These are phyloP conservation scores for Aspergillus caelatus DNA, from an alignment of 2,329 filamentous ascomycete genomes.

Conservation along the genomic window DNA sequence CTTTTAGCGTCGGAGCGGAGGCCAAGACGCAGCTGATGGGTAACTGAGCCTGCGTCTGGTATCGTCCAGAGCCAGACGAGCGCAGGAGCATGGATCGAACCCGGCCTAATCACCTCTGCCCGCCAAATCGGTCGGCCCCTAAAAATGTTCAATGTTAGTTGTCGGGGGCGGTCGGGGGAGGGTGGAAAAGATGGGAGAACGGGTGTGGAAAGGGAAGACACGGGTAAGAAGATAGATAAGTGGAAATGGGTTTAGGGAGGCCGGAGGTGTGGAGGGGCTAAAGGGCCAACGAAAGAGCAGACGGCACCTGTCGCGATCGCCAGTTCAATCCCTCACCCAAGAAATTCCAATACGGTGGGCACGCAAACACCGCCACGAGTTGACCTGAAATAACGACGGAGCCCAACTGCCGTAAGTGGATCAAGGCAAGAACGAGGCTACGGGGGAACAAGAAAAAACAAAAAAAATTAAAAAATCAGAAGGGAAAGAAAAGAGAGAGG, in stretches of 20 bases:
- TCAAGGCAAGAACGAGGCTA: conserved; percentile 26
- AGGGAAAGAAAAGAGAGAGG: conserved; percentile 7
- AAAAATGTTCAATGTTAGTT: conserved; percentile 14
- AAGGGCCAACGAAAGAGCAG: conserved; percentile 24
- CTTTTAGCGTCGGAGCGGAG: conserved; percentile 39
- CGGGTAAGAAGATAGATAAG: conserved; percentile 12
- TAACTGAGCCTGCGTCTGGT: conserved; percentile 34
- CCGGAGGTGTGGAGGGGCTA: conserved; percentile 40
- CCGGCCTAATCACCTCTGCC: conserved; percentile 28
- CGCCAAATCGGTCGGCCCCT: conserved; percentile 29
- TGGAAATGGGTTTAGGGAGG: conserved; percentile 18
- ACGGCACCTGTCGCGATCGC: conserved; percentile 26
- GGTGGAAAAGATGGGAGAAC: conserved; percentile 8
- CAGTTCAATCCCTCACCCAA: conserved; percentile 20
- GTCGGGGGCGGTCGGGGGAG: conserved; percentile 1
- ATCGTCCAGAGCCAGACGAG: conserved; percentile 31
- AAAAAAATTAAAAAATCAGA: conserved; percentile 25
- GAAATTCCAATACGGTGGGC: neutral
- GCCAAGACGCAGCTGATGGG: conserved; percentile 40
- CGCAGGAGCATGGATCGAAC: conserved; percentile 39
- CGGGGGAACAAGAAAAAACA: conserved; percentile 28
- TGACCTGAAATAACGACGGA: conserved; percentile 8
- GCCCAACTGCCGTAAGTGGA: conserved; percentile 27
- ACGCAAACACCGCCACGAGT: neutral
- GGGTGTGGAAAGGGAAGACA: conserved; percentile 14